Evolutionary conservation across 345 rosid genomes (phyloP), one percentile per base, ranked within the genome.

Genomic region (Citrus medica): DNA sequence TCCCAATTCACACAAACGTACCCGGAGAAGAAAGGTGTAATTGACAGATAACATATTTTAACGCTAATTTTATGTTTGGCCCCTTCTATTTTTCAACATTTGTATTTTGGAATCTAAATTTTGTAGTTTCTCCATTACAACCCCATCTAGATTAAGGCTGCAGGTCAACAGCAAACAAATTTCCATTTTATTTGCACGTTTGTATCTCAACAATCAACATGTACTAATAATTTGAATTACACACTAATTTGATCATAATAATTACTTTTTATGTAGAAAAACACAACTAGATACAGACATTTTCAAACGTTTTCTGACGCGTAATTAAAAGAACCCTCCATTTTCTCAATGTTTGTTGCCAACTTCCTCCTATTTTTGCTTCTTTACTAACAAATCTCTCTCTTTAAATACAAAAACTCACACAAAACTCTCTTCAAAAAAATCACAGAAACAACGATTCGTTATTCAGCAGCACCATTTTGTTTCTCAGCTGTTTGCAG

Each of bases 341-440:
- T 19, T 71, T 37, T 40, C 55, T 55, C 64, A 25, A 37, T 56
- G 22, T 25, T 56, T 28, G 73, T 71, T 55, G 27, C 30, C 24
- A 76, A 37, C 79, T 1, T 12, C 75, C 58, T 62, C 38, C 79
- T 55, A 61, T n/a, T 76, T 76, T 42, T 25, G 67, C 38, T n/a
- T 25, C 60, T 28, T 37, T 7, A 30, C 62, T 56, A 51, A 59
- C 22, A 5, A 71, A 51, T 7, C 2, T 19, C 66, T 10, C 67
- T 75, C n/a, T 61, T 69, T 71, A 76, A 55, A 53, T 24, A 37
- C 77, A 68, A 60, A 6, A 0, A 28, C 21, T 32, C 42, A 27
- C 37, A 22, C n/a, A 12, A 53, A 38, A 72, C 38, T 65, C 64
- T 48, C 40, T 65, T 7, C 10, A 28, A 32, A 6, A 72, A 72